Evolutionary conservation across 139 green algal species (phyloP), one percentile per base, ranked within the genome.

Genomic region (Marvania coccoides): DNA sequence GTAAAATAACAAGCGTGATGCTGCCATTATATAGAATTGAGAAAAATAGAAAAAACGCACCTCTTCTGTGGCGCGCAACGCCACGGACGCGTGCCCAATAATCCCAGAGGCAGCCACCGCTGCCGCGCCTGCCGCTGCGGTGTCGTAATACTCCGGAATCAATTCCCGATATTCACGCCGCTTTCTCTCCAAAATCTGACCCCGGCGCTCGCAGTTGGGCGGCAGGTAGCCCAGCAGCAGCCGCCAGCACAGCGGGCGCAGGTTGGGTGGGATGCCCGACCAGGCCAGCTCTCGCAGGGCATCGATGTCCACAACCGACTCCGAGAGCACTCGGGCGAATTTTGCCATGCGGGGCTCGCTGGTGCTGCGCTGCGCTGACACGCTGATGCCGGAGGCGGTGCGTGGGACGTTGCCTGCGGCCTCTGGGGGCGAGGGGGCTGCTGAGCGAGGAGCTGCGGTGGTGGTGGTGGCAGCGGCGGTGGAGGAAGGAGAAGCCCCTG

Each of bases 221-320:
- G 92, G 91, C 28, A 90, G 55, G 72, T 98, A 98, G n/a, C 92
- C 90, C n/a, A 96, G 74, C 69, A 98, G 77, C 57, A 98, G 71
- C n/a, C 87, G 80, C 93, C 93, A 98, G 48, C 83, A 91, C 26
- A 74, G 36, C 2, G 93, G 87, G 35, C 93, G 67, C 66, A 97
- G 74, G 24, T 78, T 33, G 5, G 75, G 60, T 0, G 93, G 91
- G 23, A 97, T 84, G 23, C 92, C 92, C 48, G 71, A 93, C 92
- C 92, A 98, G 40, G 83, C 64, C 46, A 96, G 69, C 75, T 97
- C 90, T 6, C 88, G 68, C 61, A 98, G 74, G 13, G 82, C 81
- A 31, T 95, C 86, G 31, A 95, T 26, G 51, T 96, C 85, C 3
- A 95, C 77, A 73, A 89, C 75, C 19, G 70, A 66, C 38, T 83